phyloP scores from a whole-genome alignment of 176 grass and related monocot genomes.

The Eragrostis nindensis region DNA sequence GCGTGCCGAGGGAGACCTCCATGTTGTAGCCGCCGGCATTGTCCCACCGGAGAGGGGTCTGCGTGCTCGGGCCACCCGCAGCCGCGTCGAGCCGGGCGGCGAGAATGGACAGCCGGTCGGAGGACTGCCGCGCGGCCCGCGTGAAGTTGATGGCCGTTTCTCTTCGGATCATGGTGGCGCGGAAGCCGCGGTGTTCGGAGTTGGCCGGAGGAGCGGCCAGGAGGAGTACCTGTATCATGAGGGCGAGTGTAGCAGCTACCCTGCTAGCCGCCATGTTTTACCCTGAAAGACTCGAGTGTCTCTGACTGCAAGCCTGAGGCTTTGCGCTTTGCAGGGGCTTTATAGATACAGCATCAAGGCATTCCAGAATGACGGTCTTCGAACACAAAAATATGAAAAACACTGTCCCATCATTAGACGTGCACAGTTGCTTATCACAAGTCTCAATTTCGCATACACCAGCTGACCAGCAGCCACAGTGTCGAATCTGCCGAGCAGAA shows the following conservation, averaged over 20 bases:
- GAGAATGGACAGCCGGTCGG: not conserved
- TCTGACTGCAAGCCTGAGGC: no score
- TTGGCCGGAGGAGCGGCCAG: not conserved
- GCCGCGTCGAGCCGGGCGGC: not conserved
- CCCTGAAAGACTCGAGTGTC: no score
- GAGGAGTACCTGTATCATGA: not conserved
- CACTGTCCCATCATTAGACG: no score
- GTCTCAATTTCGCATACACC: no score
- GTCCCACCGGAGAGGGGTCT: not conserved
- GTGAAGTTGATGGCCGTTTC: constrained; percentile 1
- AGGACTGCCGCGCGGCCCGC: not conserved
- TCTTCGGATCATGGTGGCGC: not conserved
- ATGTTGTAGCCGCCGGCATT: not conserved
- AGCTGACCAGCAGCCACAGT: no score
- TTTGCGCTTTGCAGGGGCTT: no score
- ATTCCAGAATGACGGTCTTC: no score
- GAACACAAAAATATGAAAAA: no score
- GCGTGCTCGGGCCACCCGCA: not conserved
- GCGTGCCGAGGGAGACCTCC: constrained; percentile 19
- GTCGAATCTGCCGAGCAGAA: no score
- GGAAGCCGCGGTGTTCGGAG: not conserved
- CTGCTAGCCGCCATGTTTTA: constrained; percentile 1
- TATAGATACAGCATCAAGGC: no score
- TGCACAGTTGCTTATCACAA: no score
- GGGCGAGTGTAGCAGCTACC: not conserved